Evolutionary conservation across 31 red algal species (phyloP).

Genomic region (Odonthalia washingtoniensis): DNA sequence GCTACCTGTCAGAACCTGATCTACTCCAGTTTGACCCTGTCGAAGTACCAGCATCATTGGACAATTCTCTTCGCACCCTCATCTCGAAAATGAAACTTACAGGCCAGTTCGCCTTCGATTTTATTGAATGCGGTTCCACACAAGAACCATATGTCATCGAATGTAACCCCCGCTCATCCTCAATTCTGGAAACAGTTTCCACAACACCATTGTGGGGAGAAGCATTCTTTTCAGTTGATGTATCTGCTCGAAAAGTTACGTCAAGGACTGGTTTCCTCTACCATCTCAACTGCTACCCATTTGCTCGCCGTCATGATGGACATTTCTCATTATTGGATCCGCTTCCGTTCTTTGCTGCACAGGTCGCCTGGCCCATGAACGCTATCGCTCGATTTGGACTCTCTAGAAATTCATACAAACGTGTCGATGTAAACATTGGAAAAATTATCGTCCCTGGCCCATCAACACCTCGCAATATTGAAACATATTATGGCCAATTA

Average conservation of each 20-base stretch:
- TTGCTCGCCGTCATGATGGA: constrained; percentile 65
- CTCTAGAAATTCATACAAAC: constrained; percentile 20
- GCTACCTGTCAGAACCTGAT: constrained; percentile 65
- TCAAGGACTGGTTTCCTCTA: constrained; percentile 64
- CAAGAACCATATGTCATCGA: constrained; percentile 62
- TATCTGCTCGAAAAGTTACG: constrained; percentile 16
- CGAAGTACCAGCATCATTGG: constrained; percentile 38
- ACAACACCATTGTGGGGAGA: constrained; percentile 70
- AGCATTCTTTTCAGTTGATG: constrained; percentile 75
- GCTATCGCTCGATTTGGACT: constrained; percentile 56
- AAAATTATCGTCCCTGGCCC: constrained; percentile 71
- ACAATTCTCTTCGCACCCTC: constrained; percentile 42
- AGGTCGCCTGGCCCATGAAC: constrained; percentile 74
- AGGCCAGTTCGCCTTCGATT: constrained; percentile 88
- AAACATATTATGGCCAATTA: constrained; percentile 30
- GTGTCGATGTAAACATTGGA: constrained; percentile 87
- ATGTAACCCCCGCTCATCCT: constrained; percentile 83
- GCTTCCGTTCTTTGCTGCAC: constrained; percentile 72
- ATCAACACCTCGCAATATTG: constrained; percentile 52
- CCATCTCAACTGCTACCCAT: constrained; percentile 82
- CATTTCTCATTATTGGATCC: constrained; percentile 62
- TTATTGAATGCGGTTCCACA: constrained; percentile 41
- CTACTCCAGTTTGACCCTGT: constrained; percentile 67
- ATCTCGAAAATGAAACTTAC: constrained; percentile 44
- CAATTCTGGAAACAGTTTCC: constrained; percentile 82